A percentile compares a stretch with the other conserved stretches of the same genome.
These are phyloP conservation scores for Aurifilum marmelostoma DNA, from an alignment of 2,329 filamentous ascomycete genomes.

Conservation along the genomic window DNA sequence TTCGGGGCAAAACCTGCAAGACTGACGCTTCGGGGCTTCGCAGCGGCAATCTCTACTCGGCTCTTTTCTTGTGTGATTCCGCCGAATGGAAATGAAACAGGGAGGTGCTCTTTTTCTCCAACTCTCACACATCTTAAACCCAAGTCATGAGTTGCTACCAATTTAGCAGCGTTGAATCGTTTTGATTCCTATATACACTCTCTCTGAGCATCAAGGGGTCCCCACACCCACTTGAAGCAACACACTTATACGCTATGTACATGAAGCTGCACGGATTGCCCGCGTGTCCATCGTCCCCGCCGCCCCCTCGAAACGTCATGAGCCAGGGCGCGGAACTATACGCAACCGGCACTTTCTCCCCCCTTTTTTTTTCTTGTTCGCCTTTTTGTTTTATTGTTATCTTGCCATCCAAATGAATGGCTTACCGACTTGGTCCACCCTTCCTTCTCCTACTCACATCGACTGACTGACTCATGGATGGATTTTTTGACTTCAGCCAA, in stretches of 20 bases:
- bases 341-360: constrained; percentile 5
- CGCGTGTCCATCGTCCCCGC: constrained; percentile 4
- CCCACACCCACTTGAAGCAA: not conserved
- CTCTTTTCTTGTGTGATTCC: not conserved
- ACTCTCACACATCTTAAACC: not conserved
- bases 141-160: not conserved
- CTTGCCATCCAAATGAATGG: not conserved
- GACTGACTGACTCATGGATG: not conserved
- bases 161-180: not conserved
- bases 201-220: not conserved
- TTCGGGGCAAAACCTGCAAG: not conserved
- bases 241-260: not conserved
- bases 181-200: not conserved
- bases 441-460: not conserved
- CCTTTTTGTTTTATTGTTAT: not conserved
- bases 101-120: not conserved
- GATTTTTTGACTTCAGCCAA: not conserved
- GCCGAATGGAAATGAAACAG: not conserved
- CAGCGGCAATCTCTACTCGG: not conserved
- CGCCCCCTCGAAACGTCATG: not conserved
- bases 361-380: too few species aligned
- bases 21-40: not conserved
- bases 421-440: not conserved
- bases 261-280: constrained; percentile 1
- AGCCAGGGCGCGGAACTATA: constrained; percentile 7